These are phyloP conservation scores for Jacaranda mimosifolia DNA, from an alignment of 257 asterid species.

Conservation along the genomic window DNA sequence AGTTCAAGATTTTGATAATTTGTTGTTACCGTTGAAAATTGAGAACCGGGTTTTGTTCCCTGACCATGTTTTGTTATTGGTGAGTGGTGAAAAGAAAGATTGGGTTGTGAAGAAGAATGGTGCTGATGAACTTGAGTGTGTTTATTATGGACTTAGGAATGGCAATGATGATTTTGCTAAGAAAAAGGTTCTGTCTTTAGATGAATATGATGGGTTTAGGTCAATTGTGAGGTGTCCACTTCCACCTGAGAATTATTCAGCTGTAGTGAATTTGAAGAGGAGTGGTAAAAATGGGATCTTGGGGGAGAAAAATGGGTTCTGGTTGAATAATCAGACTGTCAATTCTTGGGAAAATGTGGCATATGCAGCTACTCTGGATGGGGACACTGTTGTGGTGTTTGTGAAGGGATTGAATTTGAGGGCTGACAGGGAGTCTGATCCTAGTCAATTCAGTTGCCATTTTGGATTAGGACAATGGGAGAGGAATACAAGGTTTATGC, in stretches of 20 bases:
- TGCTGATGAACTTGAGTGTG: slow-evolving; percentile 61
- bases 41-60: slow-evolving; percentile 82
- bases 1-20: slow-evolving; percentile 43
- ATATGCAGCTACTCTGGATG: slow-evolving; percentile 75
- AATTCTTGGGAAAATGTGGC: slow-evolving; percentile 77
- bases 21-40: slow-evolving; percentile 44
- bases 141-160: slow-evolving; percentile 42
- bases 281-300: slow-evolving; percentile 45
- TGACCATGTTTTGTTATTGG: slow-evolving; percentile 76
- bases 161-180: slow-evolving; percentile 31
- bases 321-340: slow-evolving; percentile 53
- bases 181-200: slow-evolving; percentile 63
- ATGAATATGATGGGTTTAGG: slow-evolving; percentile 73
- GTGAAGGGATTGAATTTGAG: slow-evolving; percentile 91
- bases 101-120: slow-evolving; percentile 36
- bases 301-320: slow-evolving; percentile 35
- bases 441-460: slow-evolving; percentile 73
- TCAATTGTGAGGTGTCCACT: slow-evolving; percentile 77
- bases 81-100: slow-evolving; percentile 43
- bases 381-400: slow-evolving; percentile 74
- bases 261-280: slow-evolving; percentile 48
- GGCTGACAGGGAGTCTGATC: slow-evolving; percentile 67
- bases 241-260: slow-evolving; percentile 59
- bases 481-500: slow-evolving; percentile 37
- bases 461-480: slow-evolving; percentile 63